Evolutionary conservation across 2,329 filamentous ascomycete species (phyloP).

Genomic region (Graphiopsis chlorocephala): DNA sequence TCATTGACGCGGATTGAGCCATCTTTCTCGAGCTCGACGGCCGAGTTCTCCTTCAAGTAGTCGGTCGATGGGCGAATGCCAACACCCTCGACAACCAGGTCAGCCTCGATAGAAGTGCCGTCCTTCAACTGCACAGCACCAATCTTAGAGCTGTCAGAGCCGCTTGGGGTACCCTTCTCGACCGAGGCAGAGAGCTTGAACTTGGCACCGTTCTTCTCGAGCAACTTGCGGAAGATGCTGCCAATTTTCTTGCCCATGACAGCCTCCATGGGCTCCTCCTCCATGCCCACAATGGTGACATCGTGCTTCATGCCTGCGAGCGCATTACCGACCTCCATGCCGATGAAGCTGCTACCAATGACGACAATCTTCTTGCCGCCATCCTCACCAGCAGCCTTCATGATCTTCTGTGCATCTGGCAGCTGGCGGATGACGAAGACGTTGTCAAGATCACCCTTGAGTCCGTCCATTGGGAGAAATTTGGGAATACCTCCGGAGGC

Average conservation of each 20-base stretch:
- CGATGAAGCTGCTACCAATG: conserved; percentile 92
- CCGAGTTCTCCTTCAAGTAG: conserved; percentile 71
- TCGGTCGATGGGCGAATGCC: conserved; percentile 84
- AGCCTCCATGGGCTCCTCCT: conserved; percentile 77
- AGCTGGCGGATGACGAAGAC: conserved; percentile 80
- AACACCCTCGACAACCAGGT: conserved; percentile 87
- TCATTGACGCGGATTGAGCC: conserved; percentile 83
- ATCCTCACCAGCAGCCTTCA: conserved; percentile 71
- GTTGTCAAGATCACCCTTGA: conserved; percentile 76
- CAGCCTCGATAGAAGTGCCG: conserved; percentile 77
- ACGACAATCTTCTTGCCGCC: conserved; percentile 90
- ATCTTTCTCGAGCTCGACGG: conserved; percentile 75
- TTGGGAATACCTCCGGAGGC: conserved; percentile 81
- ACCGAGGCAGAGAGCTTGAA: conserved; percentile 81
- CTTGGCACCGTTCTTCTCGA: conserved; percentile 85
- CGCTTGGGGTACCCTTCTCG: conserved; percentile 74
- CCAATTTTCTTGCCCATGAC: conserved; percentile 83
- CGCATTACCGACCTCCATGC: conserved; percentile 90
- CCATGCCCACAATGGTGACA: conserved; percentile 86
- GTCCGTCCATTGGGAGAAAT: conserved; percentile 73
- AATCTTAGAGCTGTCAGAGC: conserved; percentile 66
- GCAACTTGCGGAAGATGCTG: conserved; percentile 69
- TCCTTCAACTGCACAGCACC: conserved; percentile 81
- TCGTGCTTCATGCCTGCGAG: conserved; percentile 73
- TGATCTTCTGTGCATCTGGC: conserved; percentile 74